These are phyloP conservation scores for Suhomyces panamericanus DNA, from an alignment of 1,139 yeast species.

Conservation along the genomic window DNA sequence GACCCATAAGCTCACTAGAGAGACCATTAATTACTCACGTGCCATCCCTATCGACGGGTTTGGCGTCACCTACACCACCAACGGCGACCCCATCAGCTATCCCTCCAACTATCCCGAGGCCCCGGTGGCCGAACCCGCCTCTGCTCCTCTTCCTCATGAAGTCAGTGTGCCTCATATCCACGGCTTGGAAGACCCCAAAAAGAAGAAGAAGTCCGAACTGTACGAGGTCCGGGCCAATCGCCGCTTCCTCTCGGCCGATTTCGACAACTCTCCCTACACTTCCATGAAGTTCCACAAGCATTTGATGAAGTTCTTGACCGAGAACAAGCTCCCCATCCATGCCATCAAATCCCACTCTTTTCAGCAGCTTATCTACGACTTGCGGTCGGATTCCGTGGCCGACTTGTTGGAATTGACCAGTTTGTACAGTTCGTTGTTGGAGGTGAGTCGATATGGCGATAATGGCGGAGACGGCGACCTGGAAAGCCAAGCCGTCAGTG, in stretches of 20 bases:
- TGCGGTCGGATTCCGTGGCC: constrained; percentile 47
- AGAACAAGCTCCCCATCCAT: constrained; percentile 50
- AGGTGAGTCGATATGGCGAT: constrained; percentile 34
- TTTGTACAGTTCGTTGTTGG: constrained; percentile 47
- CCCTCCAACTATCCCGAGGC: constrained; percentile 13
- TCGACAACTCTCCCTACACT: constrained; percentile 47
- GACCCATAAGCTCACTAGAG: constrained; percentile 50
- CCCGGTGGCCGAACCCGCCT: constrained; percentile 7
- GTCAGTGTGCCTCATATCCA: constrained; percentile 5
- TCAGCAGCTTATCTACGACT: constrained; percentile 51
- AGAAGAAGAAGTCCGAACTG: constrained; percentile 8
- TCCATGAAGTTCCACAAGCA: constrained; percentile 52
- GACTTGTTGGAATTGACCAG: constrained; percentile 51
- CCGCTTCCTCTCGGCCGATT: constrained; percentile 34
- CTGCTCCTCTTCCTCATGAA: constrained; percentile 7
- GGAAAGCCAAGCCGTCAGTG: constrained; percentile 18
- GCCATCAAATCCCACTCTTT: constrained; percentile 53
- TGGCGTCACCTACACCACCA: constrained; percentile 35
- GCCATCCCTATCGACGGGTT: constrained; percentile 41
- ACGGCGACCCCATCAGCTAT: constrained; percentile 28
- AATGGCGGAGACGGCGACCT: constrained; percentile 10
- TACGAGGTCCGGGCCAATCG: constrained; percentile 9
- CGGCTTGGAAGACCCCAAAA: constrained; percentile 11
- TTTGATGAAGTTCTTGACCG: constrained; percentile 50
- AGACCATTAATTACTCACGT: constrained; percentile 37